These are phyloP conservation scores for Pluteus cervinus DNA, from an alignment of 768 basidiomycete genomes.

Conservation along the genomic window DNA sequence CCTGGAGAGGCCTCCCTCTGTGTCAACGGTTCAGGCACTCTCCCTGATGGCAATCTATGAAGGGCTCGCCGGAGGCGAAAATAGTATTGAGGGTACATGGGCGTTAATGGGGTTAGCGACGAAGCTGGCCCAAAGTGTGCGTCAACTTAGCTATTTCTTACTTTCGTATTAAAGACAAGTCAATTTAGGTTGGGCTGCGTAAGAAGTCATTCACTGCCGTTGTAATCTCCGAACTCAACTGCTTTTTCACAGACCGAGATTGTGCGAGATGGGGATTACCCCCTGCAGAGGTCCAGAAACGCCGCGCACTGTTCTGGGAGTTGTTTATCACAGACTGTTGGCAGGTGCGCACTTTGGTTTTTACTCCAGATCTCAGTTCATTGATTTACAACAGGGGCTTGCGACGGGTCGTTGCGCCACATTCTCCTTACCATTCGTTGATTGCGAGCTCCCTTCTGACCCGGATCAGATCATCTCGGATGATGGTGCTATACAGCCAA, in stretches of 20 bases:
- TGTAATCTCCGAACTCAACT: constrained; percentile 3
- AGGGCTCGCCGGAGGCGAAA: constrained; percentile 59
- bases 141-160: constrained; percentile 19
- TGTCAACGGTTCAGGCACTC: constrained; percentile 62
- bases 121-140: constrained; percentile 63
- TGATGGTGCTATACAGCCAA: constrained; percentile 50
- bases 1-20: constrained; percentile 64
- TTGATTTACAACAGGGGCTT: constrained; percentile 39
- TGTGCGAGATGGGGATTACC: constrained; percentile 64
- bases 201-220: constrained; percentile 19
- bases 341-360: constrained; percentile 40
- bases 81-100: constrained; percentile 69
- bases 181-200: constrained; percentile 61
- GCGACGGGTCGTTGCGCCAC: constrained; percentile 67
- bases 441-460: constrained; percentile 63
- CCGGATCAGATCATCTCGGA: constrained; percentile 51
- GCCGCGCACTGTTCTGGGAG: constrained; percentile 69
- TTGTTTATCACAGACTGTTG: constrained; percentile 69
- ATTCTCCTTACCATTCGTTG: constrained; percentile 66
- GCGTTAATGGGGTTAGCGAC: constrained; percentile 58
- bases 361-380: not conserved
- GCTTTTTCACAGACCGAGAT: constrained; percentile 55
- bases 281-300: constrained; percentile 61
- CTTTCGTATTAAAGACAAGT: constrained; percentile 6
- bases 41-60: constrained; percentile 68